phyloP scores from a whole-genome alignment of 179 eudicot species.

The Corrigiola litoralis region DNA sequence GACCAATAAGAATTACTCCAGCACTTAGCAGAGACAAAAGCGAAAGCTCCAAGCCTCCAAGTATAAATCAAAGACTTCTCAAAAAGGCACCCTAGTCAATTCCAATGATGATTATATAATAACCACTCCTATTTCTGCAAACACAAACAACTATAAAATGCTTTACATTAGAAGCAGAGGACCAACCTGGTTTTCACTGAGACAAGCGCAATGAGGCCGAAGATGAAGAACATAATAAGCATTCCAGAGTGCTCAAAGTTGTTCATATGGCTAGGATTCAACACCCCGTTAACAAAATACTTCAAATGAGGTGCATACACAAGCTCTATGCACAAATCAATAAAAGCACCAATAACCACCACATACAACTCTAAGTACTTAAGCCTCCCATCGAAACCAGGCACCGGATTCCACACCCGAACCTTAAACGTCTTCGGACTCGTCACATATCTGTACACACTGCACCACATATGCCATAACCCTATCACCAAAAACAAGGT shows the following conservation, averaged over 20 bases:
- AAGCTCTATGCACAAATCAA: conserved; percentile 87
- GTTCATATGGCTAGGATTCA: conserved; percentile 76
- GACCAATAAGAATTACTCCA: background rate
- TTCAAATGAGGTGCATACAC: conserved; percentile 74
- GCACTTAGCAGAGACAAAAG: background rate
- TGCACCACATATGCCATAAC: conserved; percentile 81
- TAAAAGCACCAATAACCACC: conserved; percentile 64
- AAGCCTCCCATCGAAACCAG: conserved; percentile 66
- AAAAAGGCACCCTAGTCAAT: conserved; percentile 12
- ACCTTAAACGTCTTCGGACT: conserved; percentile 57
- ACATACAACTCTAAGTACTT: conserved; percentile 83
- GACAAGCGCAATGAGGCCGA: conserved; percentile 54
- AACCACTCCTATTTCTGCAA: background rate
- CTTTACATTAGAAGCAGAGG: background rate
- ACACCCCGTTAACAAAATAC: conserved; percentile 59
- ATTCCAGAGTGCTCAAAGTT: conserved; percentile 90
- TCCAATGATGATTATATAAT: background rate
- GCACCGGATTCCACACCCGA: conserved; percentile 79
- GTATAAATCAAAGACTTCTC: background rate
- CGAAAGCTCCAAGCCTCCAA: background rate
- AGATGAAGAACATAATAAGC: conserved; percentile 92
- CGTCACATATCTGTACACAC: conserved; percentile 53
- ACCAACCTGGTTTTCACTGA: conserved; percentile 74
- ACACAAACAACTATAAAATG: conserved; percentile 3
- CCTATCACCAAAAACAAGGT: conserved; percentile 77